Evolutionary conservation across 2,329 filamentous ascomycete species (phyloP), one percentile per base, ranked within the genome.

Genomic region (Ophiocordyceps polyrhachis-furcata): DNA sequence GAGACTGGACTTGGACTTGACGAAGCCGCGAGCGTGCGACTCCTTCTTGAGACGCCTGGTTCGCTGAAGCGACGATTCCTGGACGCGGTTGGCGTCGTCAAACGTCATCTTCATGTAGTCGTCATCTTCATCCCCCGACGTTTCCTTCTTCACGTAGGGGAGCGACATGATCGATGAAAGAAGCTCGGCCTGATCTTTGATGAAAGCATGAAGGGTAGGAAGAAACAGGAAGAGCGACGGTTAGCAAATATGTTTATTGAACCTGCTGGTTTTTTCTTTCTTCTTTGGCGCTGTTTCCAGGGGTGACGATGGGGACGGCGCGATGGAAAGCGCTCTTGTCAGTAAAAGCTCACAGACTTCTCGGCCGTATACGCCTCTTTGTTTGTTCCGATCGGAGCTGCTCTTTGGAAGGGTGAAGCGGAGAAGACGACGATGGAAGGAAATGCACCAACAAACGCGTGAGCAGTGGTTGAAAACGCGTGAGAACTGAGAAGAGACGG

Each of bases 41-140:
- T 86, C 73, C 53, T 69, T 71, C 52, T 69, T 67, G 25, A 71
- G 63, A 8, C 70, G 68, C 49, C 66, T 61, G 7, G 68, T 65
- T n/a, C 73, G 67, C 54, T 75, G 71, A 14, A 75, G 56, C 1
- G 71, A 76, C 1, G 69, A 70, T 53, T 74, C 70, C 51, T 55
- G 59, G 64, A 65, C 61, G 64, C 74, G 58, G 59, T 69, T 55
- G 63, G 72, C 57, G 25, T 93, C 83, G 17, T 75, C 71, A 58
- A 98, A 88, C 14, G 79, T 71, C 89, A 98, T 96, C 54, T 81
- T 86, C 83, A 98, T 93, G 69, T 98, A 96, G 62, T 98, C 91
- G 50, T 95, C 87, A 50, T 87, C 84, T 19, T 87, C 84, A 7
- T 85, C 83, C 3, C 70, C 69, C 13, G 12, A 52, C 6, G 47